phyloP scores from a whole-genome alignment of 768 basidiomycete species.

The Grammothele lineata region DNA sequence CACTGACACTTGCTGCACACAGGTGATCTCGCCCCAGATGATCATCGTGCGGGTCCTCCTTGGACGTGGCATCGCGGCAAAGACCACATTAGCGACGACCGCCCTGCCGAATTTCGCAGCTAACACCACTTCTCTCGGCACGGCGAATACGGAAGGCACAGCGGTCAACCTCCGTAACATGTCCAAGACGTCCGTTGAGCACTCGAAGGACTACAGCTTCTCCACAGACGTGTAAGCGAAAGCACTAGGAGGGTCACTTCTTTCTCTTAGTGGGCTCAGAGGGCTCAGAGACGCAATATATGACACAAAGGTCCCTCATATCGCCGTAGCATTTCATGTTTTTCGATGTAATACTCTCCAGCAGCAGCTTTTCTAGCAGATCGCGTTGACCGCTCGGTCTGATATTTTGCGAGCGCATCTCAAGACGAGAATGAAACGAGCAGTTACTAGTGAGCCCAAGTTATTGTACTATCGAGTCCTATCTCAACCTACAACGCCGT shows the following conservation, averaged over 20 bases:
- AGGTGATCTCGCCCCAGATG: conserved; percentile 19
- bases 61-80: conserved; percentile 3
- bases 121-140: not conserved
- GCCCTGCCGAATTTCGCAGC: not conserved
- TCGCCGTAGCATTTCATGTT: not conserved
- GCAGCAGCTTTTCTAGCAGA: too few relatives aligned
- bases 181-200: not conserved
- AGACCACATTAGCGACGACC: not conserved
- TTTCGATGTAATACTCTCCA: too few relatives aligned
- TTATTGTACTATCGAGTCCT: too few relatives aligned
- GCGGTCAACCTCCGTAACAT: conserved; percentile 3
- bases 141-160: conserved; percentile 1
- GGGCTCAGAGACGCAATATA: not conserved
- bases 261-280: too few relatives aligned
- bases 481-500: too few relatives aligned
- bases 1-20: not conserved
- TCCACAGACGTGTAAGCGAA: not conserved
- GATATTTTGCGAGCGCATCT: too few relatives aligned
- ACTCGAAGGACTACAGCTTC: not conserved
- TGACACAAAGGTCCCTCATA: not conserved
- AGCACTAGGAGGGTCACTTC: not conserved
- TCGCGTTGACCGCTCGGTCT: too few relatives aligned
- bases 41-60: conserved; percentile 17
- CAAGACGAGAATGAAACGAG: too few relatives aligned
- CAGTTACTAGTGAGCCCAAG: too few relatives aligned